Evolutionary conservation across 1,139 yeast species (phyloP).

Genomic region (Pichia cactophila): DNA sequence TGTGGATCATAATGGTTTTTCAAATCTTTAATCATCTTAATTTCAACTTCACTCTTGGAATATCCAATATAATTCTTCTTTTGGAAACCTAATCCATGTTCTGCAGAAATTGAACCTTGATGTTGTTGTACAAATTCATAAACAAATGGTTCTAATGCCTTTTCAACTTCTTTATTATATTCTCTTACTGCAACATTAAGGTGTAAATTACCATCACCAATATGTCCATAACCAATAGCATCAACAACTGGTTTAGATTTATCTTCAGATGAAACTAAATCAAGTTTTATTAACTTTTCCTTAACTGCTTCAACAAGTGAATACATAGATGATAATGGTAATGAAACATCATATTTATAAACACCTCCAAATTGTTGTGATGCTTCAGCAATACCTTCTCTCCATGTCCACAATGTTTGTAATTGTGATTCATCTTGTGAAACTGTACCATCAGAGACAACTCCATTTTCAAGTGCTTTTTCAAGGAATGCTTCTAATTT

Average conservation of each 20-base stretch:
- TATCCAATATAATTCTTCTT: slow-evolving; percentile 84
- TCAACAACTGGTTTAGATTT: slow-evolving; percentile 63
- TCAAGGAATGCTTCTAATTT: slow-evolving; percentile 78
- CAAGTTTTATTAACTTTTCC: slow-evolving; percentile 46
- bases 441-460: slow-evolving; percentile 84
- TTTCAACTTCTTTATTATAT: slow-evolving; percentile 70
- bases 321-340: slow-evolving; percentile 75
- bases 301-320: slow-evolving; percentile 71
- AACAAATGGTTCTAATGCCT: slow-evolving; percentile 80
- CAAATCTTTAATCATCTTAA: slow-evolving; percentile 64
- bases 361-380: slow-evolving; percentile 84
- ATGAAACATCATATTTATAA: slow-evolving; percentile 90
- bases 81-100: slow-evolving; percentile 95
- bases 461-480: slow-evolving; percentile 72
- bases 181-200: slow-evolving; percentile 85
- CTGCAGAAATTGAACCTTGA: slow-evolving; percentile 89
- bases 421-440: slow-evolving; percentile 93
- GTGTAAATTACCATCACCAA: slow-evolving; percentile 94
- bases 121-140: slow-evolving; percentile 76
- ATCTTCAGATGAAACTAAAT: slow-evolving; percentile 59
- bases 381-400: slow-evolving; percentile 90
- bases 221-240: slow-evolving; percentile 91
- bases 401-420: slow-evolving; percentile 83
- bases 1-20: slow-evolving; percentile 85
- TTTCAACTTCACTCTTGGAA: slow-evolving; percentile 65